Evolutionary conservation across 768 basidiomycete genomes (phyloP), one percentile per base, ranked within the genome.

Genomic region (Pulveroboletus sp.): DNA sequence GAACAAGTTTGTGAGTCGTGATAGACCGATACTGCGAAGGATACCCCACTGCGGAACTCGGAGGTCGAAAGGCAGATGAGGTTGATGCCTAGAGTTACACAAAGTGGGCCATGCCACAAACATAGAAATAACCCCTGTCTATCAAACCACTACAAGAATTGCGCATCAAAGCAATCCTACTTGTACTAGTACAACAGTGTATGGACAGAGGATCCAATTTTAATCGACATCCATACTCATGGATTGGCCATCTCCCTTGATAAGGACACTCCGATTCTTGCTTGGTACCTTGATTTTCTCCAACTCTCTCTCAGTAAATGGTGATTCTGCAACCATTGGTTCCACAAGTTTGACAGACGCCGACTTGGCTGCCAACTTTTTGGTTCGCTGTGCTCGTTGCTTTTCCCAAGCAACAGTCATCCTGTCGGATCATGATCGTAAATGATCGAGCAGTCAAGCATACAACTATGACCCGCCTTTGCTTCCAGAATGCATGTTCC

Each of bases 401-500:
- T 86, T 91, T 67, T 89, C 84, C 55, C 83, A 81, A 62, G 85
- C 85, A 55, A 78, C 78, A 14, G 86, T 83, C 93, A 96, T 94
- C 63, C 93, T 95, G 60, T 20, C 53, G 24, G 11, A 38, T 13
- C 42, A n/a, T 43, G 30, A 19, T 12, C 5, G 16, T 49, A 11
- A 39, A 35, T 37, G 17, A 16, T 14, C 12, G 20, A 20, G 19
- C 41, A 9, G 11, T 4, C 17, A 5, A 39, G 26, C 10, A 39
- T 36, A 29, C 16, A 3, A 10, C 6, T 17, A 17, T 32, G n/a
- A 62, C 73, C 51, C 50, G 82, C 86, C 88, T 81, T 75, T 89
- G 89, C 73, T 93, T 98, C 85, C 86, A 98, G 81, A 98, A 98
- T 19, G 89, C 92, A 53, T 85, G 80, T 65, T 98, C 96, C 68